These are phyloP conservation scores for Neoascochyta sp. DNA, from an alignment of 2,329 filamentous ascomycete species.

Conservation along the genomic window DNA sequence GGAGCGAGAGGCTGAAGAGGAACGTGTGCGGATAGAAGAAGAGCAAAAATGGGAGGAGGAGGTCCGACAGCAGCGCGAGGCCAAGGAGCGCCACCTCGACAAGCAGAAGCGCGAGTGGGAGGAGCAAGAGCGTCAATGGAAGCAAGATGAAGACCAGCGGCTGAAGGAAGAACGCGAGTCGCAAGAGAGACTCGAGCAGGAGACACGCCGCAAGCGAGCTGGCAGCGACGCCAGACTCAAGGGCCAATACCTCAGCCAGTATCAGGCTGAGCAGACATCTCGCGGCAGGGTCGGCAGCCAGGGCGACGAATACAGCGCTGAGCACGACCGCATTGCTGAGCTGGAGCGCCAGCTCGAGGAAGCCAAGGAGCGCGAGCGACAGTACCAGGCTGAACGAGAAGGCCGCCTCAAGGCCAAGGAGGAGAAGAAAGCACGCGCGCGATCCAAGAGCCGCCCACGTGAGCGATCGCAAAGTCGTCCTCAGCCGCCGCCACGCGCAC, in stretches of 20 bases:
- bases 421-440: conserved; percentile 38
- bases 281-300: conserved; percentile 39
- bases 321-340: conserved; percentile 70
- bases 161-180: conserved; percentile 69
- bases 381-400: conserved; percentile 60
- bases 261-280: conserved; percentile 64
- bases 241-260: conserved; percentile 83
- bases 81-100: conserved; percentile 58
- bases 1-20: conserved; percentile 59
- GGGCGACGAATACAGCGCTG: conserved; percentile 47
- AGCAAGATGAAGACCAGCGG: conserved; percentile 68
- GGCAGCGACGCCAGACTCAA: conserved; percentile 66
- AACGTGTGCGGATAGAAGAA: conserved; percentile 59
- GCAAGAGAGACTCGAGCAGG: conserved; percentile 63
- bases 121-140: conserved; percentile 73
- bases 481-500: conserved; percentile 35
- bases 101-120: conserved; percentile 72
- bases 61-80: conserved; percentile 56
- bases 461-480: conserved; percentile 35
- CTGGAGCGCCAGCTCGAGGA: conserved; percentile 70
- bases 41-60: conserved; percentile 66
- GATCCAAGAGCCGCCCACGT: conserved; percentile 33
- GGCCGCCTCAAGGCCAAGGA: conserved; percentile 43
- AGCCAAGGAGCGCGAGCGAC: conserved; percentile 63
- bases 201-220: conserved; percentile 59